These are phyloP conservation scores for Pilobolus umbonatus DNA, from an alignment of 192 early-diverging fungal genomes.

Conservation along the genomic window DNA sequence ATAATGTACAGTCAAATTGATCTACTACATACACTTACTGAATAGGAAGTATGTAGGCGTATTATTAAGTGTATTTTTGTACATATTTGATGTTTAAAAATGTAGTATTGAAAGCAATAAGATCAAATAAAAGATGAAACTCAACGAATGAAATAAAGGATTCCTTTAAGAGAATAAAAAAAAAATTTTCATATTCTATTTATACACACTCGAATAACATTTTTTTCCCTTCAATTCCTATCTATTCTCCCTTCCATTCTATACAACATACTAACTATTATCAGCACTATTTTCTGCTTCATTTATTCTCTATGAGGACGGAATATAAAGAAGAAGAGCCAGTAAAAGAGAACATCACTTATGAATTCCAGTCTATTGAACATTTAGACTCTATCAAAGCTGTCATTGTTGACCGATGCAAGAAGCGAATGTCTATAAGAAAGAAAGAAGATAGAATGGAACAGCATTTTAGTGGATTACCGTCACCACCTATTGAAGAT, in stretches of 20 bases:
- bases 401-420: not conserved
- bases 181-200: not conserved
- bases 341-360: slow-evolving; percentile 1
- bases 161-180: not conserved
- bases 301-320: slow-evolving; percentile 1
- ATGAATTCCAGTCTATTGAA: slow-evolving; percentile 2
- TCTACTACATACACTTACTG: too few species aligned
- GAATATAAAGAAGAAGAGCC: not conserved
- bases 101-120: too few species aligned
- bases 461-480: slow-evolving; percentile 4
- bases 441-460: not conserved
- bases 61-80: too few species aligned
- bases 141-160: not conserved
- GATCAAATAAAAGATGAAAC: not conserved
- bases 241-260: not conserved
- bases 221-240: not conserved
- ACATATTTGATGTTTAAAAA: too few species aligned
- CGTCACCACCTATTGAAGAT: slow-evolving; percentile 14
- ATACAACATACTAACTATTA: not conserved
- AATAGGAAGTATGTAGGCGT: too few species aligned
- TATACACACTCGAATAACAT: not conserved
- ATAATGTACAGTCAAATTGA: too few species aligned
- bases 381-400: slow-evolving; percentile 4
- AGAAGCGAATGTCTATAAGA: not conserved
- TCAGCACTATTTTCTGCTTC: not conserved